Evolutionary conservation across 164 flowering plant genomes (phyloP).

Genomic region (Tetrastigma voinierianum): DNA sequence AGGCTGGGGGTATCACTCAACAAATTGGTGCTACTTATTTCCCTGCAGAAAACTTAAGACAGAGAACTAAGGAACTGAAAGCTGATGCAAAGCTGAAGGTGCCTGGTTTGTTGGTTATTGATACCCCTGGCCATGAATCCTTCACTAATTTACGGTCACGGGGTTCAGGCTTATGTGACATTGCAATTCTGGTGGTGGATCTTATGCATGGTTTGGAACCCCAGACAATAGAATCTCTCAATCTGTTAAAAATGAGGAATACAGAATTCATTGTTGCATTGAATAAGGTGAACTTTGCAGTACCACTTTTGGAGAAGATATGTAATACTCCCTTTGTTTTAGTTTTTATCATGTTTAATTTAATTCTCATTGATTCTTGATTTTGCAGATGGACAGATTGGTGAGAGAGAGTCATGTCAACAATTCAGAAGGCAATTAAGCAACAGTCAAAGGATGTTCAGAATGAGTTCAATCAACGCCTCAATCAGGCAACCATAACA

Average conservation of each 20-base stretch:
- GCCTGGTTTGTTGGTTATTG: slow-evolving; percentile 92
- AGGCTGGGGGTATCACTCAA: slow-evolving; percentile 99
- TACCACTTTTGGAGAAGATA: not conserved
- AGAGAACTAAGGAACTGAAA: slow-evolving; percentile 92
- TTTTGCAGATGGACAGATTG: slow-evolving; percentile 82
- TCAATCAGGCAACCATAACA: slow-evolving; percentile 44
- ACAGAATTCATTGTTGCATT: slow-evolving; percentile 94
- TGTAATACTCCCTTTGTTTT: not conserved
- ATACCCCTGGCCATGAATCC: slow-evolving; percentile 98
- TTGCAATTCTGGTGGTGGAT: slow-evolving; percentile 94
- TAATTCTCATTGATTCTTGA: slow-evolving; percentile 3
- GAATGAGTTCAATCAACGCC: slow-evolving; percentile 77
- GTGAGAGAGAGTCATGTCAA: slow-evolving; percentile 91
- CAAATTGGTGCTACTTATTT: slow-evolving; percentile 99
- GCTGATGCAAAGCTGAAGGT: slow-evolving; percentile 90
- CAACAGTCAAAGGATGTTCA: slow-evolving; percentile 78
- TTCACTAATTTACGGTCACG: slow-evolving; percentile 93
- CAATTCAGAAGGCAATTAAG: slow-evolving; percentile 75
- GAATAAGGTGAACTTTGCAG: slow-evolving; percentile 66
- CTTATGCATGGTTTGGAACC: slow-evolving; percentile 99
- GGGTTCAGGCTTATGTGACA: slow-evolving; percentile 96
- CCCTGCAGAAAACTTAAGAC: slow-evolving; percentile 88
- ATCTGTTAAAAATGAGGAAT: slow-evolving; percentile 89
- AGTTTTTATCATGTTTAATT: not conserved
- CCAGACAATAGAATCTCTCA: slow-evolving; percentile 94